These are phyloP conservation scores for Lodderomyces parapsilosis DNA, from an alignment of 1,139 yeast species.

Conservation along the genomic window DNA sequence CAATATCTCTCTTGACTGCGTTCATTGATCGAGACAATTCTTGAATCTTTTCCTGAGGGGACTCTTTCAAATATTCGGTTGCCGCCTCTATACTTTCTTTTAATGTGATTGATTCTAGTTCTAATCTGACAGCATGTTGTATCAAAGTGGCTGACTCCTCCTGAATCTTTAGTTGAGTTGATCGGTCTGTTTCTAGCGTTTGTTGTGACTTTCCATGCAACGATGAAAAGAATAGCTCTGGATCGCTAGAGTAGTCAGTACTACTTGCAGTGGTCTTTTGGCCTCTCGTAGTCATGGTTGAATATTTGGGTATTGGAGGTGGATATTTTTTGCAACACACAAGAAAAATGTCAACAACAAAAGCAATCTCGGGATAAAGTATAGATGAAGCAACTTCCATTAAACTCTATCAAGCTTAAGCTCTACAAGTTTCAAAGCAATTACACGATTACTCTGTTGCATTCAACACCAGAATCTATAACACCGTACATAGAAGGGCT, in stretches of 20 bases:
- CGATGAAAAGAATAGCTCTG: neutral
- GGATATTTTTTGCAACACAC: neutral
- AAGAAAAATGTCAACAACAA: no score
- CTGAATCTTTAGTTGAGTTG: neutral
- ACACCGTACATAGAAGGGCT: slow-evolving; percentile 26
- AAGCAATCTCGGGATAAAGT: no score
- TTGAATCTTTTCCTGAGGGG: neutral
- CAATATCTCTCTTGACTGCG: neutral
- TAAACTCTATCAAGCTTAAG: no score
- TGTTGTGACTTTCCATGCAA: neutral
- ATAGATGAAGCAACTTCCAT: no score
- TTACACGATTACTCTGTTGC: neutral
- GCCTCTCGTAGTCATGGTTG: neutral
- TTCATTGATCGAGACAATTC: neutral
- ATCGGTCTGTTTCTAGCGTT: slow-evolving; percentile 17
- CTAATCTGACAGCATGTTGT: slow-evolving; percentile 33
- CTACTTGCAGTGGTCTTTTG: neutral
- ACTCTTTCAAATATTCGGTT: neutral
- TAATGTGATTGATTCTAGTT: slow-evolving; percentile 30
- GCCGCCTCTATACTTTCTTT: slow-evolving; percentile 18
- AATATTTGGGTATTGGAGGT: neutral
- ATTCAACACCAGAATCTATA: slow-evolving; percentile 37
- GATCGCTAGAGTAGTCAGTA: slow-evolving; percentile 2
- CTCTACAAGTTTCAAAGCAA: no score
- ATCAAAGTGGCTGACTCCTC: slow-evolving; percentile 13